Conservation (phyloP, 2,329 filamentous ascomycete species). For the Fusarium gaditjirri region DNA sequence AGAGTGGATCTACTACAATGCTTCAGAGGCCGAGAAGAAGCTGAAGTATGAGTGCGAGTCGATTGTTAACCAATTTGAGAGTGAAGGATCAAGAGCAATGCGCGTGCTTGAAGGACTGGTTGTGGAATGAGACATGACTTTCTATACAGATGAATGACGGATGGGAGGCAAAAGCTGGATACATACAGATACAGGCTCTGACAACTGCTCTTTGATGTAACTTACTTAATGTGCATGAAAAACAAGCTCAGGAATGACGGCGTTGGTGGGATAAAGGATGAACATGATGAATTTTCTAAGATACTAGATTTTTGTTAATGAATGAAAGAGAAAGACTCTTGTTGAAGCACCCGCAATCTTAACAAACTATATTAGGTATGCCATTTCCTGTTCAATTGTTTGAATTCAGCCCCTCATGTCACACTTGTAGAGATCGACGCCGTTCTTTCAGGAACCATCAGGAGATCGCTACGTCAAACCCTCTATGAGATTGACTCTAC, state of each 20-base stretch:
- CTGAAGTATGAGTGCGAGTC: slow-evolving; percentile 84
- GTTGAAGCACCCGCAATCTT: neutral
- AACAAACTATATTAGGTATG: neutral
- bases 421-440: slow-evolving; percentile 12
- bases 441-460: slow-evolving; percentile 10
- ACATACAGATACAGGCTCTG: slow-evolving; percentile 17
- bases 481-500: neutral
- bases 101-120: slow-evolving; percentile 78
- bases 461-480: slow-evolving; percentile 3
- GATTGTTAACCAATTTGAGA: slow-evolving; percentile 85
- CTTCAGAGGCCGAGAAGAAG: slow-evolving; percentile 80
- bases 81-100: slow-evolving; percentile 82
- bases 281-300: slow-evolving; percentile 32
- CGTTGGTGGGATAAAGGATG: slow-evolving; percentile 9
- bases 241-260: slow-evolving; percentile 37
- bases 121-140: slow-evolving; percentile 53
- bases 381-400: neutral
- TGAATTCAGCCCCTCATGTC: slow-evolving; percentile 21
- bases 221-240: slow-evolving; percentile 19
- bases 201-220: slow-evolving; percentile 26
- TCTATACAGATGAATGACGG: slow-evolving; percentile 21
- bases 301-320: slow-evolving; percentile 22
- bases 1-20: slow-evolving; percentile 89
- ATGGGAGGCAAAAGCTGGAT: slow-evolving; percentile 21
- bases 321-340: slow-evolving; percentile 11